These are phyloP conservation scores for Ceratocystis colombiana DNA, from an alignment of 2,329 filamentous ascomycete genomes.

Conservation along the genomic window DNA sequence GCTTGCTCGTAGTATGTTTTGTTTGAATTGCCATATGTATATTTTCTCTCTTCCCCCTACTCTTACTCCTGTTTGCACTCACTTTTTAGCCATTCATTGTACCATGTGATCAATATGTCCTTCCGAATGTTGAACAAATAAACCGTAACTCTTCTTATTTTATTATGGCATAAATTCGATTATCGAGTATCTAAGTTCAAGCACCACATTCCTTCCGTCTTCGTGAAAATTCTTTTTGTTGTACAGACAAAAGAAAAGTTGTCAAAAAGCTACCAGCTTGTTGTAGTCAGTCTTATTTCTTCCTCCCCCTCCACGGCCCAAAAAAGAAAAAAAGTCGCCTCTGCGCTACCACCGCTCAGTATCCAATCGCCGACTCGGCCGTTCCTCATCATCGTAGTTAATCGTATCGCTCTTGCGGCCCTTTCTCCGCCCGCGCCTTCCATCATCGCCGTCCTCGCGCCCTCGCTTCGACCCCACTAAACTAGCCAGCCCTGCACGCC, in stretches of 20 bases:
- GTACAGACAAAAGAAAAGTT: slow-evolving; percentile 1
- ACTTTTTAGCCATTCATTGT: too few species aligned
- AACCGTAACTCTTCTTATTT: too few species aligned
- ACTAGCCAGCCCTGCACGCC: slow-evolving; percentile 46
- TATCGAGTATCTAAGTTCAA: background rate
- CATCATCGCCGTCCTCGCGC: slow-evolving; percentile 38
- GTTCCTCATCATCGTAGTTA: slow-evolving; percentile 49
- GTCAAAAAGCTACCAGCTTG: too few species aligned
- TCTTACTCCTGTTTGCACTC: too few species aligned
- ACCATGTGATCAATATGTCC: too few species aligned
- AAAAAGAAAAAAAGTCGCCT: background rate
- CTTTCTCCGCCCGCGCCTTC: slow-evolving; percentile 21
- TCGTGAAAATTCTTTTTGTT: background rate
- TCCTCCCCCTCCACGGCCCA: background rate
- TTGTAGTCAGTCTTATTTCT: background rate
- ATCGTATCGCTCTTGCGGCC: slow-evolving; percentile 36
- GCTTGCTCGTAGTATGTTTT: too few species aligned
- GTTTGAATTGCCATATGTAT: too few species aligned
- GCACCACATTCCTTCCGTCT: background rate
- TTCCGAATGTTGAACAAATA: too few species aligned
- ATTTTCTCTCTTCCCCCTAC: too few species aligned
- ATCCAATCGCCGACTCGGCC: slow-evolving; percentile 45
- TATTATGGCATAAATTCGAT: background rate
- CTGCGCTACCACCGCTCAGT: slow-evolving; percentile 28
- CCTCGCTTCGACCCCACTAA: slow-evolving; percentile 42